Evolutionary conservation across 129 eudicot genomes (phyloP).

Genomic region (Flaveria linearis): DNA sequence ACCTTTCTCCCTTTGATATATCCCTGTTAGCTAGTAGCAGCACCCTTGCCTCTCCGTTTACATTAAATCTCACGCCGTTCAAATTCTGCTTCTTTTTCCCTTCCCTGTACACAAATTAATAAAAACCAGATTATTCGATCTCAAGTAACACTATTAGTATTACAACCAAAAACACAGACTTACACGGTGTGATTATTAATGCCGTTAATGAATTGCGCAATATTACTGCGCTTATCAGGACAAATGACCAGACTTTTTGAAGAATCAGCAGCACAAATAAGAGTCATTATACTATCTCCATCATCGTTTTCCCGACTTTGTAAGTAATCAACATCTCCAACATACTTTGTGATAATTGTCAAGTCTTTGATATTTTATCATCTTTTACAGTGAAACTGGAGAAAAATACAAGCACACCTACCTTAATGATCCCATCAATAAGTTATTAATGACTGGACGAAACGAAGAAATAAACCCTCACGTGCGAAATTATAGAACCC

Average conservation of each 20-base stretch:
- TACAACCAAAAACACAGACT: conserved; percentile 17
- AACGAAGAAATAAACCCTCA: no score
- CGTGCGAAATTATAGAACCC: no score
- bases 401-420: not conserved
- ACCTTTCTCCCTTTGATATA: conserved; percentile 77
- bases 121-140: not conserved
- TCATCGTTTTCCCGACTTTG: conserved; percentile 66
- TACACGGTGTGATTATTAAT: conserved; percentile 87
- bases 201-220: conserved; percentile 93
- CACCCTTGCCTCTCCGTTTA: conserved; percentile 80
- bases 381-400: conserved; percentile 92
- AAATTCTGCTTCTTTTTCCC: conserved; percentile 94
- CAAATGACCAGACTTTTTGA: conserved; percentile 78
- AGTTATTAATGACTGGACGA: no score
- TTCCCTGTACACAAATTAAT: conserved; percentile 48
- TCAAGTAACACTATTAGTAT: not conserved
- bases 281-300: conserved; percentile 98
- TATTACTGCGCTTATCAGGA: conserved; percentile 88
- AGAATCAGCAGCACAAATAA: conserved; percentile 59
- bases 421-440: not conserved
- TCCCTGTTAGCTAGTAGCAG: conserved; percentile 80
- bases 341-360: conserved; percentile 89
- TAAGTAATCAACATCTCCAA: conserved; percentile 92
- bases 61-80: conserved; percentile 82
- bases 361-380: conserved; percentile 73